Conservation (phyloP, 2,329 filamentous ascomycete species). For the Pseudogymnoascus sp. region DNA sequence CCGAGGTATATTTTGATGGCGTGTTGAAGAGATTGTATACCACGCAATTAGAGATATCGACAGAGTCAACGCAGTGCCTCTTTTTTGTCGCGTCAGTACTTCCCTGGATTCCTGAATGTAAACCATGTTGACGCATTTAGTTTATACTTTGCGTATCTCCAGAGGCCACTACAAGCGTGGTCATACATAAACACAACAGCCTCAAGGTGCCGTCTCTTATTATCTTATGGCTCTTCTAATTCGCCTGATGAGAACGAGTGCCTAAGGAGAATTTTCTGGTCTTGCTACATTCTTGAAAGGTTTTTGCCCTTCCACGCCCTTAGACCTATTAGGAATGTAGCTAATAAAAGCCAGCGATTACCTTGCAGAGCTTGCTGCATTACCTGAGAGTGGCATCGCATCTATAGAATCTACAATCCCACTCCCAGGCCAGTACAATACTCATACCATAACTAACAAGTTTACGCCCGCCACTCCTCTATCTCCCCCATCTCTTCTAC, state of each 20-base stretch:
- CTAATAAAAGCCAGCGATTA: conserved; percentile 34
- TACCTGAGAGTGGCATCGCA: conserved; percentile 42
- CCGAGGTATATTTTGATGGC: conserved; percentile 37
- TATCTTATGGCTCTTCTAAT: conserved; percentile 35
- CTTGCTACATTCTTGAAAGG: conserved; percentile 47
- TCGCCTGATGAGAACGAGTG: conserved; percentile 37
- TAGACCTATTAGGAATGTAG: background rate
- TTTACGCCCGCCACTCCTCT: conserved; percentile 1
- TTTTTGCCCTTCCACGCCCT: conserved; percentile 13
- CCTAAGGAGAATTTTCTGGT: conserved; percentile 44
- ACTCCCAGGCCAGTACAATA: conserved; percentile 39
- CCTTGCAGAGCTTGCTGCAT: conserved; percentile 42
- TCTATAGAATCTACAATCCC: conserved; percentile 43
- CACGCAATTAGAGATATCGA: conserved; percentile 38
- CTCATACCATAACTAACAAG: conserved; percentile 31
- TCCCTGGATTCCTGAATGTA: background rate
- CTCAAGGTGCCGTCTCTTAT: conserved; percentile 40
- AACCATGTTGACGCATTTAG: conserved; percentile 20
- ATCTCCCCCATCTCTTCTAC: background rate
- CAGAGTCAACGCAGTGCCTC: conserved; percentile 40
- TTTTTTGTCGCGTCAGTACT: conserved; percentile 40
- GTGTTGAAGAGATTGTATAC: conserved; percentile 39
- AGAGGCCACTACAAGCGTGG: conserved; percentile 44
- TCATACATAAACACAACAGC: conserved; percentile 42
- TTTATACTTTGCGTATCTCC: conserved; percentile 42